phyloP scores from a whole-genome alignment of 2,329 filamentous ascomycete species.

The Harringtonia aguacate region DNA sequence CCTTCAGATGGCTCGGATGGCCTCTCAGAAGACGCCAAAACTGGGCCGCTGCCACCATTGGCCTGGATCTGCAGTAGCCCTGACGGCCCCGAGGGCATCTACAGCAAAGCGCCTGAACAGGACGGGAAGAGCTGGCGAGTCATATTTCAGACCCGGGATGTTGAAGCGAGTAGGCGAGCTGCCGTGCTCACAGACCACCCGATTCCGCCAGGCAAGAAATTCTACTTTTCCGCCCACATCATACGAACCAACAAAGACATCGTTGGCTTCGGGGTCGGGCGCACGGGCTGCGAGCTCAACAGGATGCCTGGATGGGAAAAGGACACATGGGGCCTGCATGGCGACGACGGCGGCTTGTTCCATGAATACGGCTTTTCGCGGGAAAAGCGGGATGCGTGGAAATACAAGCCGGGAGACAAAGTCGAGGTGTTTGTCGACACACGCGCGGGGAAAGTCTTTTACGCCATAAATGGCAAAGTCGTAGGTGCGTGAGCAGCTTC shows the following conservation, averaged over 20 bases:
- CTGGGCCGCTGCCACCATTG: neutral
- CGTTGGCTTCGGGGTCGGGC: neutral
- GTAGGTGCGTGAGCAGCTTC: neutral
- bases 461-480: neutral
- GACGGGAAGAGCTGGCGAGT: neutral
- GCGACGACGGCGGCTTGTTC: neutral
- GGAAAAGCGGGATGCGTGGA: neutral
- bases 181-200: neutral
- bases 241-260: neutral
- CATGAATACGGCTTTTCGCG: neutral
- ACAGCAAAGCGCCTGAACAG: neutral
- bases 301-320: neutral
- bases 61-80: neutral
- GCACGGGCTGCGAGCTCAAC: neutral
- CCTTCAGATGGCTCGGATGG: neutral
- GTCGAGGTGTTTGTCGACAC: neutral
- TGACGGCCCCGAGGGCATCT: neutral
- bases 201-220: neutral
- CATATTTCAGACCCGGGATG: neutral
- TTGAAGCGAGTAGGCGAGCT: neutral
- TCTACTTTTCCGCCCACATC: neutral
- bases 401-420: neutral
- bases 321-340: neutral
- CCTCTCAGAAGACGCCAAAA: no score
- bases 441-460: neutral